These are phyloP conservation scores for Amanita exitialis DNA, from an alignment of 768 basidiomycete species.

Conservation along the genomic window DNA sequence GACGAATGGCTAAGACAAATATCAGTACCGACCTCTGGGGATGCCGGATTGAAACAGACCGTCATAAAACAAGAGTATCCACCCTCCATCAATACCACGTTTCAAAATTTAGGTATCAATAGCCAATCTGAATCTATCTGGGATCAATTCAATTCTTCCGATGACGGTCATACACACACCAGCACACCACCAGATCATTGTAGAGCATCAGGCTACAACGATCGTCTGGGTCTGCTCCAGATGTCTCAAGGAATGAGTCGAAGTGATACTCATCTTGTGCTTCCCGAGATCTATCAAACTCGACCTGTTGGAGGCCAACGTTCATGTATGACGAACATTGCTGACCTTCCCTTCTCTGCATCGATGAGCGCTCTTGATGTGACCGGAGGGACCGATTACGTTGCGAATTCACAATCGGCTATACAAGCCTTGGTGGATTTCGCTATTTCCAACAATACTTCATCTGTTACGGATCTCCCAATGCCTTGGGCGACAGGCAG, in stretches of 20 bases:
- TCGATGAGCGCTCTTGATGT: constrained; percentile 5
- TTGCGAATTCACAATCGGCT: background rate
- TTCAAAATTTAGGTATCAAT: background rate
- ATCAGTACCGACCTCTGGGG: constrained; percentile 13
- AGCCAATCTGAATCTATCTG: background rate
- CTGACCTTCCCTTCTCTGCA: constrained; percentile 3
- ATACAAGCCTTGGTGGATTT: constrained; percentile 3
- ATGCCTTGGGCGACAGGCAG: constrained; percentile 1
- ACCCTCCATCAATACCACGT: background rate
- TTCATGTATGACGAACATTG: background rate
- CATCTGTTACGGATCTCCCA: background rate
- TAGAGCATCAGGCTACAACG: background rate
- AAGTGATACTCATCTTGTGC: constrained; percentile 6
- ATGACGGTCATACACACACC: constrained; percentile 3
- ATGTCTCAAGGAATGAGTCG: constrained; percentile 7
- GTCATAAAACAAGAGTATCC: background rate
- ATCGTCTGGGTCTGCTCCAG: constrained; percentile 1
- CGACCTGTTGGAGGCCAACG: background rate
- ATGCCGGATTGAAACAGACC: background rate
- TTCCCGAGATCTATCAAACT: constrained; percentile 2
- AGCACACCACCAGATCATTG: constrained; percentile 4
- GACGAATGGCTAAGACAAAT: constrained; percentile 60
- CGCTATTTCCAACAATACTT: background rate
- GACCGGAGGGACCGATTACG: background rate
- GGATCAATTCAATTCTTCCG: constrained; percentile 1